phyloP scores from a whole-genome alignment of 75 land plant genomes.

The Selaginella tamariscina region DNA sequence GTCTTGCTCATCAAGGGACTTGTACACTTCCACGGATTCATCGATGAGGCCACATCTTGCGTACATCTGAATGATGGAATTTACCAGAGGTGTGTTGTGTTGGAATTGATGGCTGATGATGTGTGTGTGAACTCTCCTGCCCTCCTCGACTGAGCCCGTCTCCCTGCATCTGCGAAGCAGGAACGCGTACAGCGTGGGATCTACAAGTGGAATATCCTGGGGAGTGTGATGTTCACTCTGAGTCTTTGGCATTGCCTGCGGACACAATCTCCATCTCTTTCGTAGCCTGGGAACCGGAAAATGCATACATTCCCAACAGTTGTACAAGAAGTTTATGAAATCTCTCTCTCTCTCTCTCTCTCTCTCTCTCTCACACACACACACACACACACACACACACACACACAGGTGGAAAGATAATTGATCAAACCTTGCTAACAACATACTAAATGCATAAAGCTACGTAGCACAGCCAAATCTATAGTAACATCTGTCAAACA shows the following conservation, averaged over 20 bases:
- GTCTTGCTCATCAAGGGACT: background rate
- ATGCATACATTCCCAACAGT: too few relatives aligned
- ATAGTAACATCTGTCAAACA: background rate
- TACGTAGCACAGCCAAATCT: background rate
- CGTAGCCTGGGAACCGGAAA: too few relatives aligned
- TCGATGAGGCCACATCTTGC: background rate
- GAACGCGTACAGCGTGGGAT: background rate
- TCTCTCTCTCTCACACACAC: too few relatives aligned
- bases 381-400: too few relatives aligned
- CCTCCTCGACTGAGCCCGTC: background rate
- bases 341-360: too few relatives aligned
- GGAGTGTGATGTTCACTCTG: background rate
- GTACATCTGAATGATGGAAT: background rate
- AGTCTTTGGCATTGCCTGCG: background rate
- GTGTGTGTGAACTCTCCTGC: background rate
- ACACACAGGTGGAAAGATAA: too few relatives aligned
- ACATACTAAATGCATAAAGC: too few relatives aligned
- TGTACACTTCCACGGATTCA: background rate
- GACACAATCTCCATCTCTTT: background rate
- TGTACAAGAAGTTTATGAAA: too few relatives aligned
- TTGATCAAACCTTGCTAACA: too few relatives aligned
- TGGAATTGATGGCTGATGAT: background rate
- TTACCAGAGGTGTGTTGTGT: background rate
- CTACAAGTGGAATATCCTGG: background rate
- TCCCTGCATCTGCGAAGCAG: background rate